These are phyloP conservation scores for Fraxinus platypoda DNA, from an alignment of 305 asterid genomes.

Conservation along the genomic window DNA sequence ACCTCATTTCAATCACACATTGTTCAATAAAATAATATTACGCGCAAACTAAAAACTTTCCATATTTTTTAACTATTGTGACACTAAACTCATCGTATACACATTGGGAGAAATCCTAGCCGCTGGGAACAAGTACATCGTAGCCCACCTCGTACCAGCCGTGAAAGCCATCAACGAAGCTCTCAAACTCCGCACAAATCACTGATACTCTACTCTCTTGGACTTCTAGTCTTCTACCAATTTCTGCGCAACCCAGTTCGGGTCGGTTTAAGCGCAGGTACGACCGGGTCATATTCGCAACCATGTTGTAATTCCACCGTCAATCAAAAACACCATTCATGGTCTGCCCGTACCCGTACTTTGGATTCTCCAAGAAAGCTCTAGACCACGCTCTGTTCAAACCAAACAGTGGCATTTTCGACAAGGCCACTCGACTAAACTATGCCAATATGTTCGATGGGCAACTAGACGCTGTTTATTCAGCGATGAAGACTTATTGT, in stretches of 20 bases:
- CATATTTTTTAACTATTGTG: slow-evolving; percentile 14
- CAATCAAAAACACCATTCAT: slow-evolving; percentile 46
- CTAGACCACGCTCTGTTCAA: slow-evolving; percentile 40
- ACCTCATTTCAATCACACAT: too few species aligned
- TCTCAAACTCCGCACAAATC: slow-evolving; percentile 25
- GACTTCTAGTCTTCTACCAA: slow-evolving; percentile 39
- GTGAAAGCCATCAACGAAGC: slow-evolving; percentile 45
- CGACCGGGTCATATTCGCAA: slow-evolving; percentile 38
- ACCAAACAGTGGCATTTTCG: slow-evolving; percentile 39
- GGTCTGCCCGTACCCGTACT: slow-evolving; percentile 57
- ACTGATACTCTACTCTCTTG: slow-evolving; percentile 41
- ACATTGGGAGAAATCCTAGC: slow-evolving; percentile 47
- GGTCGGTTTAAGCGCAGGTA: slow-evolving; percentile 40
- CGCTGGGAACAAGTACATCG: slow-evolving; percentile 31
- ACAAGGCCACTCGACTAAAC: slow-evolving; percentile 28
- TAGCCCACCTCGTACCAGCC: slow-evolving; percentile 49
- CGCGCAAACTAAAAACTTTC: too few species aligned
- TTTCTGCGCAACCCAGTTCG: slow-evolving; percentile 43
- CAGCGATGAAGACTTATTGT: slow-evolving; percentile 41
- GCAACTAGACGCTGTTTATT: slow-evolving; percentile 47
- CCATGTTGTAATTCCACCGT: slow-evolving; percentile 47
- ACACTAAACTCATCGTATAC: slow-evolving; percentile 44
- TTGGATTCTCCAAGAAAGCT: slow-evolving; percentile 29
- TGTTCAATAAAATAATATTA: too few species aligned
- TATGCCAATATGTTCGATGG: slow-evolving; percentile 51